Percentiles rank a stretch among this genome's conserved stretches.
These are phyloP conservation scores for Miamiensis avidus DNA, from an alignment of 169 alveolate species.

Conservation along the genomic window DNA sequence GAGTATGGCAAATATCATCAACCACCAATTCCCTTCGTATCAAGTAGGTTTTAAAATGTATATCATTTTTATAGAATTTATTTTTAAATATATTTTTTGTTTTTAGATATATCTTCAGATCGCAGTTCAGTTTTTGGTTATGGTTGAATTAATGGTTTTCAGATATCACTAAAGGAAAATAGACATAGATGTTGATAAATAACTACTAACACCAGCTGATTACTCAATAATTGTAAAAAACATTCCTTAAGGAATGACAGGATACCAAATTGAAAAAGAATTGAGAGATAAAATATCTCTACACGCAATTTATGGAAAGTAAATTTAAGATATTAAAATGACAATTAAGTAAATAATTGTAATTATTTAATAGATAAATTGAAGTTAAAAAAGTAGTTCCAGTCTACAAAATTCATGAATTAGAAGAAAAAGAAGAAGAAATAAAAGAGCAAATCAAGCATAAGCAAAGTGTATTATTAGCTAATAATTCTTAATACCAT, in stretches of 20 bases:
- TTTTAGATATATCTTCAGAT: not conserved
- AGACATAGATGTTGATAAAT: constrained; percentile 31
- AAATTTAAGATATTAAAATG: not conserved
- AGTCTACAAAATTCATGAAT: constrained; percentile 36
- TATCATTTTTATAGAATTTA: not conserved
- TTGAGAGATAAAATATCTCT: no score
- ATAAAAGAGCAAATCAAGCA: constrained; percentile 13
- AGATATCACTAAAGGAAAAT: constrained; percentile 40
- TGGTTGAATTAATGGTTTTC: constrained; percentile 20
- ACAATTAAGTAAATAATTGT: not conserved
- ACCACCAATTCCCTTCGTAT: not conserved
- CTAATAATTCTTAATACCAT: no score
- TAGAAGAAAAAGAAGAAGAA: constrained; percentile 28
- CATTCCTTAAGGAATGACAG: constrained; percentile 17
- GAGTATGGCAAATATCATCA: not conserved
- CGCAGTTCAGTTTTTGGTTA: constrained; percentile 12
- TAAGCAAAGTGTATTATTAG: constrained; percentile 26
- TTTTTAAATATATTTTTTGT: not conserved
- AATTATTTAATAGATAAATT: not conserved
- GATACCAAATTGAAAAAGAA: not conserved
- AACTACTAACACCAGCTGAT: constrained; percentile 41
- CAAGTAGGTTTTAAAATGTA: not conserved
- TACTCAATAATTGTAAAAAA: constrained; percentile 37
- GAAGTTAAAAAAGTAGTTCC: constrained; percentile 28
- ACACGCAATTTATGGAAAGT: no score